Percentiles rank a stretch among this genome's conserved stretches.
Evolutionary conservation across 2,329 filamentous ascomycete species (phyloP).

Genomic region (Fusarium coffeatum): DNA sequence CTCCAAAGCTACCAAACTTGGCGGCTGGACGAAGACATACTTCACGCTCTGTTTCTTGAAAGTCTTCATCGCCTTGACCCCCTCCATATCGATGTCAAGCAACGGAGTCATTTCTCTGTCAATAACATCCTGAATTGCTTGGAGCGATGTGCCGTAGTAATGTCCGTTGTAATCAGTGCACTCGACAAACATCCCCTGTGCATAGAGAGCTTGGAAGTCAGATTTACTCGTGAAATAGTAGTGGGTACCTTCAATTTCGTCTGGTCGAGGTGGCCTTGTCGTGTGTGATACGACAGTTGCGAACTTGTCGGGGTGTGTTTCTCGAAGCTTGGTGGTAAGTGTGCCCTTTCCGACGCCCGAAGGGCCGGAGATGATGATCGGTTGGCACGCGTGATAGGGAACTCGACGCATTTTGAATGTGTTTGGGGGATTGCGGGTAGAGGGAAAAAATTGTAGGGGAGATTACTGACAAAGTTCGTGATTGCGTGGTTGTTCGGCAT

Average conservation of each 20-base stretch:
- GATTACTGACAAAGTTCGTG: neutral
- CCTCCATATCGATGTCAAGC: neutral
- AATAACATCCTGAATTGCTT: neutral
- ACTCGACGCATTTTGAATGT: neutral
- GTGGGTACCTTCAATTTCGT: rapidly evolving
- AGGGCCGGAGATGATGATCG: neutral
- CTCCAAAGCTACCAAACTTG: rapidly evolving
- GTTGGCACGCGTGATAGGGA: neutral
- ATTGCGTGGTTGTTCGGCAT: neutral
- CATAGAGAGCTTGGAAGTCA: neutral
- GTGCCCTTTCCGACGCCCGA: neutral
- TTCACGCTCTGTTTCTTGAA: neutral
- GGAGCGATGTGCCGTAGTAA: neutral
- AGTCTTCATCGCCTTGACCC: neutral
- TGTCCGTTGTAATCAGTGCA: neutral
- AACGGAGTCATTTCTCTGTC: rapidly evolving
- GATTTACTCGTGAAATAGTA: neutral
- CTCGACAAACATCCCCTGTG: neutral
- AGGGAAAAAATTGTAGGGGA: neutral
- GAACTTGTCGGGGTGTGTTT: neutral
- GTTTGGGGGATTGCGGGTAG: no score
- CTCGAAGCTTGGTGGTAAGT: neutral
- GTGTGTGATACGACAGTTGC: neutral
- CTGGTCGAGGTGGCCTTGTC: neutral
- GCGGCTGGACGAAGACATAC: neutral